These are phyloP conservation scores for Beta corolliflora DNA, from an alignment of 179 eudicot genomes.

Conservation along the genomic window DNA sequence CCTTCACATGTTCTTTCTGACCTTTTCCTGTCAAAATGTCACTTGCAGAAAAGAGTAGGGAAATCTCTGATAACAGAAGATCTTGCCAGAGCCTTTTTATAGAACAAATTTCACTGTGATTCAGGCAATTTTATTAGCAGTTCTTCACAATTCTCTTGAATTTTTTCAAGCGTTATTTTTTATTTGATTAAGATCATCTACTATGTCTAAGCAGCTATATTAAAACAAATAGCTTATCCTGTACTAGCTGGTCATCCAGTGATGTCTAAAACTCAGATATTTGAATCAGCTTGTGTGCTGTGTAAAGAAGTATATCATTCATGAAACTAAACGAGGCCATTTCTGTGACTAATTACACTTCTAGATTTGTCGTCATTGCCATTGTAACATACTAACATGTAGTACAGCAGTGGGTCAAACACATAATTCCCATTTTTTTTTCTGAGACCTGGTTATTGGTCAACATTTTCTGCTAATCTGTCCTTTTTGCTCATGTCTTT, in stretches of 20 bases:
- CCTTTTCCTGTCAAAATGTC: neutral
- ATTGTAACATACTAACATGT: too few species aligned
- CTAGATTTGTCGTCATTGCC: neutral
- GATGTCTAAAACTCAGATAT: neutral
- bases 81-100: neutral
- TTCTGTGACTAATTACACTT: neutral
- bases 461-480: neutral
- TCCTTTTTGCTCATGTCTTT: conserved; percentile 1
- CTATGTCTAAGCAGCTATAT: too few species aligned
- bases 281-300: neutral
- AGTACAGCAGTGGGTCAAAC: neutral
- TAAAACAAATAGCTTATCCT: neutral
- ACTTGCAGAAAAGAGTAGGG: neutral
- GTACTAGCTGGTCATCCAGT: neutral
- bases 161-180: neutral
- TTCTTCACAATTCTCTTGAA: neutral
- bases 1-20: conserved; percentile 6
- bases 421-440: neutral
- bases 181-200: neutral
- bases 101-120: neutral
- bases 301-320: neutral
- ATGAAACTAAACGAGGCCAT: neutral
- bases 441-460: neutral
- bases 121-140: neutral
- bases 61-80: neutral